phyloP scores from a whole-genome alignment of 2,329 filamentous ascomycete genomes.

The Lasiodiplodia gonubiensis region DNA sequence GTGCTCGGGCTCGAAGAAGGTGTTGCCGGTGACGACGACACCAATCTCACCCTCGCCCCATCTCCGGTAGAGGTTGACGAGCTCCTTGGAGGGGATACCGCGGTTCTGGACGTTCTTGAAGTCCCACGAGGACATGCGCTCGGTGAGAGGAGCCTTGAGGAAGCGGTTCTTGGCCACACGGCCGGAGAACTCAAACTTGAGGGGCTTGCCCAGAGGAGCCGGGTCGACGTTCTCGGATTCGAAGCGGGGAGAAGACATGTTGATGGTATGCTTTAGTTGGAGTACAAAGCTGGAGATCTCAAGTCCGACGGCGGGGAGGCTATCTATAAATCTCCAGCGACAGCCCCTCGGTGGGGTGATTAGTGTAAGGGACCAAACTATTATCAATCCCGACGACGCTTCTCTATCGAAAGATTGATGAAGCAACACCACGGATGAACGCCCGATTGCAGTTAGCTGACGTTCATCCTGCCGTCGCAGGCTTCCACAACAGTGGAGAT shows the following conservation, averaged over 20 bases:
- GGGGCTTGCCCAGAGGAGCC: conserved; percentile 49
- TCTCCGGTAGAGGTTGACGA: conserved; percentile 59
- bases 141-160: conserved; percentile 71
- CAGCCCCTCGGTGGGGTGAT: conserved; percentile 20
- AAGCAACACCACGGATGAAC: conserved; percentile 5
- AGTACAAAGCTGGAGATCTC: conserved; percentile 13
- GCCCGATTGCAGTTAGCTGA: conserved; percentile 13
- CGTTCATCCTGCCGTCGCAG: conserved; percentile 14
- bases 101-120: conserved; percentile 58
- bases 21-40: conserved; percentile 68
- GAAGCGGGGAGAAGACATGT: conserved; percentile 41
- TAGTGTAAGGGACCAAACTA: conserved; percentile 4
- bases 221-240: conserved; percentile 50
- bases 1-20: conserved; percentile 53
- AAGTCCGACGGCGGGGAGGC: background rate
- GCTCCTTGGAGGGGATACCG: conserved; percentile 60
- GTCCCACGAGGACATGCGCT: conserved; percentile 67
- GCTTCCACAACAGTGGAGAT: background rate
- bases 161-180: conserved; percentile 67
- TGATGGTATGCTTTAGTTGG: conserved; percentile 1
- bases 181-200: conserved; percentile 56
- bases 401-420: conserved; percentile 17
- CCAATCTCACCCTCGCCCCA: conserved; percentile 59
- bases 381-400: conserved; percentile 16
- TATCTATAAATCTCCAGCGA: conserved; percentile 7